Evolutionary conservation across 208 protist species (phyloP).

Genomic region (Crithidia bombi): DNA sequence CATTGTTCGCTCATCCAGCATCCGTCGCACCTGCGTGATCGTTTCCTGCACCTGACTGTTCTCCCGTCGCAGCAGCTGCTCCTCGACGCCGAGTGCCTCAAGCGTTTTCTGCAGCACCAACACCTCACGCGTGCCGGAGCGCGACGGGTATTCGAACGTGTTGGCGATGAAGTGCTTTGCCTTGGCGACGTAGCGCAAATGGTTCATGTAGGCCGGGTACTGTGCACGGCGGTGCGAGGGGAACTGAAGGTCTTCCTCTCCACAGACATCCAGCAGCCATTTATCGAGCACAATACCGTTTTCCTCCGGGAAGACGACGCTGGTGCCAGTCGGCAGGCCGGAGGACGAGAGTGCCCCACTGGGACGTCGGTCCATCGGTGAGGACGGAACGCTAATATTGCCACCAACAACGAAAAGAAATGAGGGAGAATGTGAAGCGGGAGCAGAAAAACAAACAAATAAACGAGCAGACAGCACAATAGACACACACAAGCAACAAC

Average conservation of each 20-base stretch:
- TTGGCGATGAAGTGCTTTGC: conserved; percentile 35
- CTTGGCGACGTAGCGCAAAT: conserved; percentile 25
- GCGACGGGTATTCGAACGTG: conserved; percentile 55
- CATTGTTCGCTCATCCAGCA: conserved; percentile 45
- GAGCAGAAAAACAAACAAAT: not conserved
- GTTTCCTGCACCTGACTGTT: conserved; percentile 20
- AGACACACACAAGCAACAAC: no score
- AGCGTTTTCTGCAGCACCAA: conserved; percentile 55
- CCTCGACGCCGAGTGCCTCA: conserved; percentile 27
- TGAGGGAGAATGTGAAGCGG: not conserved
- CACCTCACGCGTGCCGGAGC: conserved; percentile 59
- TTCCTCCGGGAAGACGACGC: conserved; percentile 44
- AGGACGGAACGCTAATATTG: not conserved
- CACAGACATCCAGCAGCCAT: conserved; percentile 70
- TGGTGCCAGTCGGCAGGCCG: not conserved
- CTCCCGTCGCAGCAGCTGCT: conserved; percentile 30
- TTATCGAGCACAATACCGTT: conserved; percentile 55
- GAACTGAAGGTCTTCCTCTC: conserved; percentile 55
- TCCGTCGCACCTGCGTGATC: conserved; percentile 30
- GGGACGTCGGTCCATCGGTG: conserved; percentile 7
- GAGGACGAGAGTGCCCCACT: conserved; percentile 8
- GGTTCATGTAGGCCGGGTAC: conserved; percentile 45
- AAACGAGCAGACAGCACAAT: not conserved
- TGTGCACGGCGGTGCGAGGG: conserved; percentile 53
- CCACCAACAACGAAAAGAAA: not conserved